These are phyloP conservation scores for Gomphus bonarii DNA, from an alignment of 1,284 basidiomycete species.

Conservation along the genomic window DNA sequence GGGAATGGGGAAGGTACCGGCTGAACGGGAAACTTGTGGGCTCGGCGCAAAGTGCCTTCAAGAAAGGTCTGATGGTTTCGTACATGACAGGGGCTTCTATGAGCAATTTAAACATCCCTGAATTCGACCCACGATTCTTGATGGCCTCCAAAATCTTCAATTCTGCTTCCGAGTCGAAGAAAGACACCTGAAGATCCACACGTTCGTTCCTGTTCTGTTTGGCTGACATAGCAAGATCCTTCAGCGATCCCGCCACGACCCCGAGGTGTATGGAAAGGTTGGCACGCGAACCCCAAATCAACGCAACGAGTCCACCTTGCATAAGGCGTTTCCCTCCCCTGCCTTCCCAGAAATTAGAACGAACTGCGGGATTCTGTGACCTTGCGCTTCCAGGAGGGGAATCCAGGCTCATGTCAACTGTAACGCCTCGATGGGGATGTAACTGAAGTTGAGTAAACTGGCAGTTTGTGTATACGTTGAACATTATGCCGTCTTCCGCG, in stretches of 20 bases:
- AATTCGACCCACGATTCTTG: not conserved
- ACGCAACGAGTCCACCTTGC: conserved; percentile 45
- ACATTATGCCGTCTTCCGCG: conserved; percentile 35
- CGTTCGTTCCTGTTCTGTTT: conserved; percentile 18
- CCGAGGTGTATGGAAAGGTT: conserved; percentile 36
- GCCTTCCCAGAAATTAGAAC: conserved; percentile 42
- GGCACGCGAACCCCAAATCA: conserved; percentile 31
- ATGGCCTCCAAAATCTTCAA: conserved; percentile 30
- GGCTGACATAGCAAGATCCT: conserved; percentile 32
- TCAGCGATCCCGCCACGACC: conserved; percentile 28
- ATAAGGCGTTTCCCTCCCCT: conserved; percentile 41
- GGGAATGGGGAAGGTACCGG: conserved; percentile 35
- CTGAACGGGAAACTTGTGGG: conserved; percentile 45
- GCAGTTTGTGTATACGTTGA: conserved; percentile 43
- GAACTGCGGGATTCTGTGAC: conserved; percentile 21
- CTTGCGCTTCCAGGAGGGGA: conserved; percentile 45
- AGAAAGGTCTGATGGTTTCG: conserved; percentile 50
- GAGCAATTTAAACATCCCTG: conserved; percentile 23
- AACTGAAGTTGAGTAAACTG: conserved; percentile 29
- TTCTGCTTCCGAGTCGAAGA: conserved; percentile 41
- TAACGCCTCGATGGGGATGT: conserved; percentile 35
- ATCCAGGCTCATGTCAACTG: conserved; percentile 32
- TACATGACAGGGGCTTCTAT: conserved; percentile 53
- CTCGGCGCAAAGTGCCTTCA: conserved; percentile 39
- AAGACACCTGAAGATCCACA: conserved; percentile 33